Evolutionary conservation across 1,284 basidiomycete genomes (phyloP).

Genomic region (Fomitopsis schrenkii): DNA sequence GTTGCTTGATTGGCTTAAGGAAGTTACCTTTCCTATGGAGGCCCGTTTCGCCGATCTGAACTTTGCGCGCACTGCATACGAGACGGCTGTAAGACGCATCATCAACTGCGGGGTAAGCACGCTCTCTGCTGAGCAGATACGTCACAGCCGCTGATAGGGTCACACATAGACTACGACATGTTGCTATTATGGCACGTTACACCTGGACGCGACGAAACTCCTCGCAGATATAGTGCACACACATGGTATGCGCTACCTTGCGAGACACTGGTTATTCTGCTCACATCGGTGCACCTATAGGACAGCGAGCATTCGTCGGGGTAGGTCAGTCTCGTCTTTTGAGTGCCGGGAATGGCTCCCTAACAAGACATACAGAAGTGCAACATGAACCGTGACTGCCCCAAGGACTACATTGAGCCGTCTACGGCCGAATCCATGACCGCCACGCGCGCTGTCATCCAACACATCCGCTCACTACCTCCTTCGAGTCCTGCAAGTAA

Average conservation of each 20-base stretch:
- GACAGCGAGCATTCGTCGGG: slow-evolving; percentile 87
- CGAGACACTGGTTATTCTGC: background rate
- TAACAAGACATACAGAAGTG: slow-evolving; percentile 62
- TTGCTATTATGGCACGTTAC: slow-evolving; percentile 88
- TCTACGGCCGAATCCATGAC: slow-evolving; percentile 53
- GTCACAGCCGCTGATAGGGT: background rate
- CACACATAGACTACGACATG: slow-evolving; percentile 79
- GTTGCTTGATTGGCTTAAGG: slow-evolving; percentile 88
- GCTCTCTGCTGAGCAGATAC: background rate
- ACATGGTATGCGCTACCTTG: slow-evolving; percentile 42
- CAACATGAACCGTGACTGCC: slow-evolving; percentile 85
- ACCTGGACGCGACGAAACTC: slow-evolving; percentile 77
- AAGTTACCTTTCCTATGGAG: slow-evolving; percentile 90
- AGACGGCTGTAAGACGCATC: slow-evolving; percentile 69
- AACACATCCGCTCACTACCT: slow-evolving; percentile 59
- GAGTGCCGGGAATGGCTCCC: background rate
- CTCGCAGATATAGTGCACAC: slow-evolving; percentile 75
- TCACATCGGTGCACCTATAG: slow-evolving; percentile 29
- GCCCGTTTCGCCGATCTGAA: slow-evolving; percentile 68
- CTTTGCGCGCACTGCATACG: slow-evolving; percentile 74
- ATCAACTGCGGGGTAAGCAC: slow-evolving; percentile 73
- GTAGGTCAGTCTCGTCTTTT: slow-evolving; percentile 34
- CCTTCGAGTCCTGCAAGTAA: slow-evolving; percentile 12
- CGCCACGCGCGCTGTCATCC: slow-evolving; percentile 64
- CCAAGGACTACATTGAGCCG: slow-evolving; percentile 71